A percentile compares a stretch with the other conserved stretches of the same genome.
phyloP scores from a whole-genome alignment of 1,139 yeast species.

The Hemisphaericaspora xylanilytica region DNA sequence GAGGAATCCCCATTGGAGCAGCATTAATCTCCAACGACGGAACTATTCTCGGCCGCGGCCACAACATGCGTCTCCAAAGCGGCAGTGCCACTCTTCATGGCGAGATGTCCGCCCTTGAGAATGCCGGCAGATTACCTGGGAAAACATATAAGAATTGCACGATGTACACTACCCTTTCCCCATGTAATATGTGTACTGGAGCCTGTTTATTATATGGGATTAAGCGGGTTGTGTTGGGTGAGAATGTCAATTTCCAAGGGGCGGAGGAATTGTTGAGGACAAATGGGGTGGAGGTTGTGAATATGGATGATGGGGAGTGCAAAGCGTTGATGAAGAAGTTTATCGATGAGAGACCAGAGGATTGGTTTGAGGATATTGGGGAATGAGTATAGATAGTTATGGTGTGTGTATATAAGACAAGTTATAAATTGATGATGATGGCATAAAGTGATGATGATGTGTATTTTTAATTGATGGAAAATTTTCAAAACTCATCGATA shows the following conservation, averaged over 20 bases:
- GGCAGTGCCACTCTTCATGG: constrained; percentile 82
- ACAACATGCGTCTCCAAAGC: constrained; percentile 83
- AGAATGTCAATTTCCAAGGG: constrained; percentile 75
- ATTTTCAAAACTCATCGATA: not conserved
- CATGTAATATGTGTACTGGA: constrained; percentile 94
- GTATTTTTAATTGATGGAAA: not conserved
- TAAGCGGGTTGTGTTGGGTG: constrained; percentile 84
- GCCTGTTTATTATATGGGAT: constrained; percentile 87
- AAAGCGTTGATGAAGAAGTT: constrained; percentile 71
- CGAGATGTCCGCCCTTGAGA: constrained; percentile 83
- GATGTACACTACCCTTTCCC: constrained; percentile 88
- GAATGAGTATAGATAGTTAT: constrained; percentile 24
- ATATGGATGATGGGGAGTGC: constrained; percentile 66
- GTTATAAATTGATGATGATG: not conserved
- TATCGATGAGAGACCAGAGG: constrained; percentile 71
- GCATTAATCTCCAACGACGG: constrained; percentile 76
- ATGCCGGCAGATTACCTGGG: constrained; percentile 82
- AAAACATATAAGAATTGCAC: constrained; percentile 65
- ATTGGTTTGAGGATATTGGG: constrained; percentile 92
- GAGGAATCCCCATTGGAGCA: constrained; percentile 93
- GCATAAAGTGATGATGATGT: not conserved
- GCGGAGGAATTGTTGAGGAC: constrained; percentile 66
- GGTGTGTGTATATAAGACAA: not conserved
- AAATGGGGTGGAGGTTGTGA: constrained; percentile 73
- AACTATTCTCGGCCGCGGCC: constrained; percentile 78